Evolutionary conservation across 148 eudicot genomes (phyloP).

Genomic region (Chenopodium album): DNA sequence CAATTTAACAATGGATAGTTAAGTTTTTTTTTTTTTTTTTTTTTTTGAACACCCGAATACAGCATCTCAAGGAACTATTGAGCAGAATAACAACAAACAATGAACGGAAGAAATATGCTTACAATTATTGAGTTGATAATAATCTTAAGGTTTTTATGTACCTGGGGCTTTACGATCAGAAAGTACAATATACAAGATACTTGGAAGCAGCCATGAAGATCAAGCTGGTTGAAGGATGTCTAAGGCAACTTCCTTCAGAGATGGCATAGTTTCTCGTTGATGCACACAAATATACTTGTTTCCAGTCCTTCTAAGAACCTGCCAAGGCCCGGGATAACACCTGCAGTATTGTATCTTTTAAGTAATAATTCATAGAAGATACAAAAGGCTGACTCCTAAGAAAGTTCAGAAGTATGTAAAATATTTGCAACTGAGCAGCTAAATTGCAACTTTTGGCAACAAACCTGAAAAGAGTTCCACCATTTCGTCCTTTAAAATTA

Average conservation of each 20-base stretch:
- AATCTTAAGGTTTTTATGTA: constrained; percentile 5
- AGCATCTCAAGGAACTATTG: background rate
- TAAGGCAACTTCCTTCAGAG: constrained; percentile 90
- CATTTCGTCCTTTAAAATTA: constrained; percentile 86
- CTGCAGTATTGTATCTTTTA: constrained; percentile 25
- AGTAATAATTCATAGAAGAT: background rate
- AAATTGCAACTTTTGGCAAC: background rate
- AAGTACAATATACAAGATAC: background rate
- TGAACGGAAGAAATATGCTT: background rate
- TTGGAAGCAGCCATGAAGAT: constrained; percentile 9
- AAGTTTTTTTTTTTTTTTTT: background rate
- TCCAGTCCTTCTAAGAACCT: constrained; percentile 64
- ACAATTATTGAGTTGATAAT: background rate
- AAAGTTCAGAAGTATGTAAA: background rate
- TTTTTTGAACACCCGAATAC: background rate
- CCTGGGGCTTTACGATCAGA: background rate
- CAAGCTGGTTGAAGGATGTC: constrained; percentile 81
- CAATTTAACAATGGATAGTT: background rate
- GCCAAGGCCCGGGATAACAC: constrained; percentile 93
- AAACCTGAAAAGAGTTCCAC: constrained; percentile 96
- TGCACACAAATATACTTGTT: constrained; percentile 64
- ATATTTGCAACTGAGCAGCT: background rate
- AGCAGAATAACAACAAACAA: background rate
- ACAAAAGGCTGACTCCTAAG: no score
- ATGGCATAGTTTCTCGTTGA: constrained; percentile 77